These are phyloP conservation scores for Lactarius pseudohatsudake DNA, from an alignment of 768 basidiomycete species.

Conservation along the genomic window DNA sequence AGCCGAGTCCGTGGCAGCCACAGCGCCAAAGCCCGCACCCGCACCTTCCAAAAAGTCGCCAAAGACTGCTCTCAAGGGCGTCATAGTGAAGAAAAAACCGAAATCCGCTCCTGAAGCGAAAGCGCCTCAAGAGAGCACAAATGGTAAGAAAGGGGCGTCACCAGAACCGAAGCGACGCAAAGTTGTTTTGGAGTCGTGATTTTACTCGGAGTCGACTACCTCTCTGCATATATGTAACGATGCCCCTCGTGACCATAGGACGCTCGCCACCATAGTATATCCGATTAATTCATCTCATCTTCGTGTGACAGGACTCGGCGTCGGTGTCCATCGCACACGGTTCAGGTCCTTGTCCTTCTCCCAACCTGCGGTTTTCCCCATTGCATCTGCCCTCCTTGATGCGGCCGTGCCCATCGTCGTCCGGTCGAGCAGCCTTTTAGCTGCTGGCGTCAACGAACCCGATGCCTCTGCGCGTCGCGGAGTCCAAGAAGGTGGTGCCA, in stretches of 20 bases:
- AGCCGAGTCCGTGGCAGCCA: conserved; percentile 26
- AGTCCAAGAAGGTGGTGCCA: conserved; percentile 81
- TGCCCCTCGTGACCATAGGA: neutral
- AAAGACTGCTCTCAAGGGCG: conserved; percentile 73
- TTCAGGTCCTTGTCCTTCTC: conserved; percentile 65
- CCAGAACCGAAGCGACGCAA: conserved; percentile 56
- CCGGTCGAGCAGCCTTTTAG: conserved; percentile 68
- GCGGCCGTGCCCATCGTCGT: conserved; percentile 66
- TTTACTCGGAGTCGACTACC: conserved; percentile 16
- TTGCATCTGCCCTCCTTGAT: conserved; percentile 62
- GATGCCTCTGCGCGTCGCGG: conserved; percentile 70
- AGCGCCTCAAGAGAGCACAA: conserved; percentile 28
- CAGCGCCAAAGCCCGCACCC: conserved; percentile 33
- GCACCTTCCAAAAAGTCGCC: conserved; percentile 53
- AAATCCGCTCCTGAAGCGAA: conserved; percentile 39
- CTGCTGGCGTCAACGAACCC: conserved; percentile 86
- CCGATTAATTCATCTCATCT: conserved; percentile 25
- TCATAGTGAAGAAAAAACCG: conserved; percentile 74
- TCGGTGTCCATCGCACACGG: conserved; percentile 77
- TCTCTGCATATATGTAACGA: conserved; percentile 21
- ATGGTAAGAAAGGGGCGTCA: conserved; percentile 10
- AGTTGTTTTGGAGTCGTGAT: conserved; percentile 35
- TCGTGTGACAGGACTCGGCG: conserved; percentile 48
- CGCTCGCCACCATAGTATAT: conserved; percentile 6
- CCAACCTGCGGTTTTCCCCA: conserved; percentile 61